Conservation (phyloP, 257 asterid species). For the Hygrophila difformis region DNA sequence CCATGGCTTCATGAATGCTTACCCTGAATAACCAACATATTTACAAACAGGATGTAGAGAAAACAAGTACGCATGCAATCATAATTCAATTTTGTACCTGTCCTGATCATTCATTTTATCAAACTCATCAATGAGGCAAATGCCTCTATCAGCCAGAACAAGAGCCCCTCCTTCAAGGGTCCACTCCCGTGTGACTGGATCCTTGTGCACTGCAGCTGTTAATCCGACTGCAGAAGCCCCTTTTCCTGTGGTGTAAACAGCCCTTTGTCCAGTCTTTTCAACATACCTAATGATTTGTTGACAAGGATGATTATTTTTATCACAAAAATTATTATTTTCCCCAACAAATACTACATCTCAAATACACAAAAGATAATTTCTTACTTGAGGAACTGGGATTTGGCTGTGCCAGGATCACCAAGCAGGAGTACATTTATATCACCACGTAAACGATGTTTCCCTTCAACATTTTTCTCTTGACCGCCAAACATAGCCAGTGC, state of each 20-base stretch:
- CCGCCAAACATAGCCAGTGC: conserved; percentile 99
- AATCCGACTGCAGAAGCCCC: conserved; percentile 99
- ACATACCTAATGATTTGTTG: conserved; percentile 47
- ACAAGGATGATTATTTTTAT: conserved; percentile 13
- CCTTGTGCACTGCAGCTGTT: conserved; percentile 98
- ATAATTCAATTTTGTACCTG: conserved; percentile 36
- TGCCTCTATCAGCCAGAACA: conserved; percentile 98
- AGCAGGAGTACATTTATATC: conserved; percentile 90
- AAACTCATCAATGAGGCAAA: conserved; percentile 95
- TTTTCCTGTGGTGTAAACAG: conserved; percentile 97
- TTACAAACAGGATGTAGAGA: conserved; percentile 14
- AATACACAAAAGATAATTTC: conserved; percentile 15
- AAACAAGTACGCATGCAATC: conserved; percentile 8
- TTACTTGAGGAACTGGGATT: conserved; percentile 97
- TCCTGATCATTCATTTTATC: conserved; percentile 99
- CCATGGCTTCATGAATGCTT: conserved; percentile 99
- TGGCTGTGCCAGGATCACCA: conserved; percentile 99
- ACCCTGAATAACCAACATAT: conserved; percentile 47
- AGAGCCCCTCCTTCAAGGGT: conserved; percentile 99
- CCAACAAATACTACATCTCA: no score
- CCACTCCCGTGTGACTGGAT: conserved; percentile 98
- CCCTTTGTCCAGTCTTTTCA: conserved; percentile 94
- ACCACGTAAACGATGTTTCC: conserved; percentile 89
- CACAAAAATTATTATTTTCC: conserved; percentile 16
- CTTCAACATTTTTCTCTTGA: conserved; percentile 92